phyloP scores from a whole-genome alignment of 805 yeast genomes.

The Candida nemodendra region DNA sequence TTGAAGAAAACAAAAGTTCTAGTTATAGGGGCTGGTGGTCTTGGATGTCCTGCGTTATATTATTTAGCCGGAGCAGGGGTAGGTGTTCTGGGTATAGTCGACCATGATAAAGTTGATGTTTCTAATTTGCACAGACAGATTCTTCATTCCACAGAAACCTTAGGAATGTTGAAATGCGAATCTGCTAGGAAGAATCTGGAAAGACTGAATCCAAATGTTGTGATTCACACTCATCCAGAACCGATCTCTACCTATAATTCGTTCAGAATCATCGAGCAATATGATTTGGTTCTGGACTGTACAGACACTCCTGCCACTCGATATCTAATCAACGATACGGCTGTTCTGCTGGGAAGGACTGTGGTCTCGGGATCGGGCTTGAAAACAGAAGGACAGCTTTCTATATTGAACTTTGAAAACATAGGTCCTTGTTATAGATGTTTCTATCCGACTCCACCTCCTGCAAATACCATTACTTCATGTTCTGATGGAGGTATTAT shows the following conservation, averaged over 20 bases:
- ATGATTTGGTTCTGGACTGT: constrained; percentile 85
- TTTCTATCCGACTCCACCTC: constrained; percentile 87
- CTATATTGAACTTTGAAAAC: constrained; percentile 64
- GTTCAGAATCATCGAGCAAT: constrained; percentile 55
- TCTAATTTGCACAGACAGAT: constrained; percentile 91
- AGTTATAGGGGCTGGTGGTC: constrained; percentile 95
- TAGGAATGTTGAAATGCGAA: constrained; percentile 73
- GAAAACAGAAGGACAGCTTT: constrained; percentile 85
- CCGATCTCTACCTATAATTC: constrained; percentile 58
- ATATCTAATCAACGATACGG: constrained; percentile 82
- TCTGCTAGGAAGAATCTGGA: constrained; percentile 63
- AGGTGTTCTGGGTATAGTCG: constrained; percentile 83
- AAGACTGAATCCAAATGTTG: constrained; percentile 67
- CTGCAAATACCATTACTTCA: constrained; percentile 74
- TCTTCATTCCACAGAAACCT: constrained; percentile 63
- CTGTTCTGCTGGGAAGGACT: constrained; percentile 65
- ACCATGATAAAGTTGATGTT: constrained; percentile 77
- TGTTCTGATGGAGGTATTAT: constrained; percentile 93
- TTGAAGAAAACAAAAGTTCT: constrained; percentile 60
- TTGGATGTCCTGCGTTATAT: constrained; percentile 88
- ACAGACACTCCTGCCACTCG: constrained; percentile 91
- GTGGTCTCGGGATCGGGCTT: constrained; percentile 91
- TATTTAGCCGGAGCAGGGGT: constrained; percentile 88
- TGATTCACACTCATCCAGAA: constrained; percentile 49
- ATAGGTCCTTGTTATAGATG: constrained; percentile 94